Evolutionary conservation across 2,329 filamentous ascomycete species (phyloP).

Genomic region (Diplodia sapinea): DNA sequence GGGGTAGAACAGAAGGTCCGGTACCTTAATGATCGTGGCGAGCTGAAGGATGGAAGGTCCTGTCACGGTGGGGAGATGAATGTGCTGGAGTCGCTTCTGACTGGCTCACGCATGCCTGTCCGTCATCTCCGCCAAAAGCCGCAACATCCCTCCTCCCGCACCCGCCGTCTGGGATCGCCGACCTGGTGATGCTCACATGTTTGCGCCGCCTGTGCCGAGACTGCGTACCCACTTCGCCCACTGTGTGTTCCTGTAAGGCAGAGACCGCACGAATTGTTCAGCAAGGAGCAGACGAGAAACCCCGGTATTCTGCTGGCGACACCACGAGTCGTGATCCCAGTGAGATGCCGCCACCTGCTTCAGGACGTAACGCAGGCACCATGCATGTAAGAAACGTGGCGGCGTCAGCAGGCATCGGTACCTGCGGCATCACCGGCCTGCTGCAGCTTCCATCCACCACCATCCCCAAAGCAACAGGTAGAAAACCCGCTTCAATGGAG

Average conservation of each 20-base stretch:
- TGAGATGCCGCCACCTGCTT: background rate
- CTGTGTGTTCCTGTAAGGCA: background rate
- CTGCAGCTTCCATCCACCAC: background rate
- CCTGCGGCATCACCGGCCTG: conserved; percentile 4
- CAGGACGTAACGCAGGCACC: conserved; percentile 15
- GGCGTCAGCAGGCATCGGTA: conserved; percentile 3
- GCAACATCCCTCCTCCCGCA: background rate
- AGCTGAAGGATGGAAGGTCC: background rate
- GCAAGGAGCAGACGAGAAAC: background rate
- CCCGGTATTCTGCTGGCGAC: background rate
- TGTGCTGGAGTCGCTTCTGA: background rate
- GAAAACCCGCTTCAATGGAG: background rate
- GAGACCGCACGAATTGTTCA: conserved; percentile 7
- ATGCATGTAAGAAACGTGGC: conserved; percentile 1
- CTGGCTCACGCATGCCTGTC: conserved; percentile 5
- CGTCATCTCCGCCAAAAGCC: conserved; percentile 24
- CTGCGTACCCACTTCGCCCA: conserved; percentile 7
- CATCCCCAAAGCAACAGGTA: background rate
- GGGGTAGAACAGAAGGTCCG: background rate
- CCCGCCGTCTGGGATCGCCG: background rate
- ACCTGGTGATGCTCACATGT: conserved; percentile 24
- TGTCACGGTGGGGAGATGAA: conserved; percentile 8
- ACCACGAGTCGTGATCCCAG: background rate
- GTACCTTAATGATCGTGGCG: conserved; percentile 8
- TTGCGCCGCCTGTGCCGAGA: background rate